Percentiles rank a stretch among this genome's conserved stretches.
phyloP scores from a whole-genome alignment of 176 grass and related monocot species.

The Ensete glaucum region DNA sequence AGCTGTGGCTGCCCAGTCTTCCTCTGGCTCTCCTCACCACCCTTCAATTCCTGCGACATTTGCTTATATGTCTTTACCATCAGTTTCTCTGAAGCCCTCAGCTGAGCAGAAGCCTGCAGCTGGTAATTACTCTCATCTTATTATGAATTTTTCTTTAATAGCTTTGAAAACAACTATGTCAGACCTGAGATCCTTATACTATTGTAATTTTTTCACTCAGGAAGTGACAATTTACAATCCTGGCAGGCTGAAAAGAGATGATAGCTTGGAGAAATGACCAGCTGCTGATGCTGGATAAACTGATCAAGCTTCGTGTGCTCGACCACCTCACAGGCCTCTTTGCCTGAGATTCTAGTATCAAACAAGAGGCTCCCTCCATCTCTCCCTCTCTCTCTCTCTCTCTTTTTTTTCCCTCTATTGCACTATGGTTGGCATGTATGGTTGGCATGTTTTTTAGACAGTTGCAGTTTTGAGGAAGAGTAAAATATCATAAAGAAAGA shows the following conservation, averaged over 20 bases:
- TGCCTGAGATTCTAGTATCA: not conserved
- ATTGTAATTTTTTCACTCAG: constrained; percentile 1
- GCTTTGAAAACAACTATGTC: not conserved
- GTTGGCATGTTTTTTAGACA: no score
- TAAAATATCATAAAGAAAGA: not conserved
- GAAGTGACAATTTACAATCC: constrained; percentile 4
- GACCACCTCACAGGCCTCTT: not conserved
- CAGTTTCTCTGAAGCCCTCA: constrained; percentile 38
- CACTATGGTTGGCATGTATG: no score
- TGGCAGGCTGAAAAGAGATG: constrained; percentile 9
- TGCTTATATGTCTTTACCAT: constrained; percentile 36
- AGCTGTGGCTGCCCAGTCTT: constrained; percentile 31
- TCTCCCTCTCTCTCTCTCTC: not conserved
- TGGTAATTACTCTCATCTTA: constrained; percentile 32
- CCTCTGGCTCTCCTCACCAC: constrained; percentile 30
- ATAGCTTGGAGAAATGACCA: not conserved
- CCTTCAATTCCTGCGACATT: constrained; percentile 40
- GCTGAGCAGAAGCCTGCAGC: constrained; percentile 57
- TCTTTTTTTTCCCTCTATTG: not conserved
- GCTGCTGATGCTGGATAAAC: no score
- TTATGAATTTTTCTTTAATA: not conserved
- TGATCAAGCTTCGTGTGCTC: no score
- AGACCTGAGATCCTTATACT: not conserved
- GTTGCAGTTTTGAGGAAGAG: not conserved
- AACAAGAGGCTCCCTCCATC: not conserved